These are phyloP conservation scores for Selenicereus undatus DNA, from an alignment of 148 eudicot species.

Conservation along the genomic window DNA sequence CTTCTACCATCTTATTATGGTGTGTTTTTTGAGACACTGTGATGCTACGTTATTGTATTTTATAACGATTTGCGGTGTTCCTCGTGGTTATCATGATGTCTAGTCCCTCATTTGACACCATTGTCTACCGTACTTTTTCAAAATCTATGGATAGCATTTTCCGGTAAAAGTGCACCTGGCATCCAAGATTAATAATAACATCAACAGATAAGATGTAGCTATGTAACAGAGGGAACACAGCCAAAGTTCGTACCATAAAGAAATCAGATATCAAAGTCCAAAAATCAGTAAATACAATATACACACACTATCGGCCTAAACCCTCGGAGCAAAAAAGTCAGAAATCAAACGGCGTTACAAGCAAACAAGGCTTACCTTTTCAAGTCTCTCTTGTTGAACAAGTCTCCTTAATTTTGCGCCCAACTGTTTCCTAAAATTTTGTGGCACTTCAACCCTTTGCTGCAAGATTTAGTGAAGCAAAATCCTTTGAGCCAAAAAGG, in stretches of 20 bases:
- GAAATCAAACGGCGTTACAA: neutral
- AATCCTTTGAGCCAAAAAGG: too few species aligned
- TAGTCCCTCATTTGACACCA: too few species aligned
- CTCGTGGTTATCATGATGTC: too few species aligned
- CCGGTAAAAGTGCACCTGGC: too few species aligned
- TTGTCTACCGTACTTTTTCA: too few species aligned
- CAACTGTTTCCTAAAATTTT: constrained; percentile 61
- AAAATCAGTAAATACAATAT: neutral
- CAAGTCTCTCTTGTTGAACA: constrained; percentile 62
- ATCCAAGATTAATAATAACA: too few species aligned
- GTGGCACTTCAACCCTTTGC: constrained; percentile 72
- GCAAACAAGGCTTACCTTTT: constrained; percentile 48
- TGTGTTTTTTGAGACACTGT: too few species aligned
- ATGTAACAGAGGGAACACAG: neutral
- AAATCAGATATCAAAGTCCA: neutral
- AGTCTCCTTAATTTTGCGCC: constrained; percentile 74
- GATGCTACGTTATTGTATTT: too few species aligned
- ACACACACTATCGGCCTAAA: neutral
- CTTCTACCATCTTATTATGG: too few species aligned
- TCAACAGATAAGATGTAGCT: neutral
- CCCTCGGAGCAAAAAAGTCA: neutral
- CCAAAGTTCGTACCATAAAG: neutral
- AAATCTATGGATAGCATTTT: too few species aligned
- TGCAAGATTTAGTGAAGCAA: constrained; percentile 33
- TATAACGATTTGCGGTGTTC: too few species aligned